Base-by-base conservation (phyloP, 352 stramenopile genomes). In the Globisporangium heterothallicum region DNA sequence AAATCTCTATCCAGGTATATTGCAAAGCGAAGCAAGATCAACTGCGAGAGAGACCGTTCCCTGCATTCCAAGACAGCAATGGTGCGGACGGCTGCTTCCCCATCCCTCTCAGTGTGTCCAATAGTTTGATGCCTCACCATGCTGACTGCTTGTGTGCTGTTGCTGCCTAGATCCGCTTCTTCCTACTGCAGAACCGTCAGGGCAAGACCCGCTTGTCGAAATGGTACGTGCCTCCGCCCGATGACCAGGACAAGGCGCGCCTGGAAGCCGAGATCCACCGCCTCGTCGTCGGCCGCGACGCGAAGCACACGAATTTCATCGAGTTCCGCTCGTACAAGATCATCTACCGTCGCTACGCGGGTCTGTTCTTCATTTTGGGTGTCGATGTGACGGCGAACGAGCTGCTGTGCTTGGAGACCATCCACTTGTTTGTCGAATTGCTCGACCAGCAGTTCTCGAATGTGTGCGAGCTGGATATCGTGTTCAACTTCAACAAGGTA, bases 181-280 rank as follows among this genome's bases (percentile, higher is more conserved):
- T 99, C 57, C 70, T 99, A 53, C 78, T 99, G 42, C 96, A 99
- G 84, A 99, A 99, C 74, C 85, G 93, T 12, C 96, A 99, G 78
- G 97, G 97, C 29, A 99, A 99, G 72, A 99, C 96, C n/a, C 81
- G 97, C 10, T 70, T 99, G 30, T 98, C 96, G 51, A 99, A 99
- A 85, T 99, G 95, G 93, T 99, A 98, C 67, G 79, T 90, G 51
- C 80, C 84, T 18, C 81, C 83, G 49, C 72, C 86, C 21, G 76
- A 92, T 42, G 85, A 95, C 56, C 73, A 87, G 57, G 78, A 88
- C 54, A 89, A 92, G 63, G 68, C 75, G 42, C 79, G 82, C 6
- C 72, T 97, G 12, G 91, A 97, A 65, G 61, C 72, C 42, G 91
- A 98, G 59, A 94, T 97, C 59, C 85, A 97, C 64, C 74, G 85